Evolutionary conservation across 2,329 filamentous ascomycete species (phyloP), one percentile per base, ranked within the genome.

Genomic region (Colletotrichum limetticola): DNA sequence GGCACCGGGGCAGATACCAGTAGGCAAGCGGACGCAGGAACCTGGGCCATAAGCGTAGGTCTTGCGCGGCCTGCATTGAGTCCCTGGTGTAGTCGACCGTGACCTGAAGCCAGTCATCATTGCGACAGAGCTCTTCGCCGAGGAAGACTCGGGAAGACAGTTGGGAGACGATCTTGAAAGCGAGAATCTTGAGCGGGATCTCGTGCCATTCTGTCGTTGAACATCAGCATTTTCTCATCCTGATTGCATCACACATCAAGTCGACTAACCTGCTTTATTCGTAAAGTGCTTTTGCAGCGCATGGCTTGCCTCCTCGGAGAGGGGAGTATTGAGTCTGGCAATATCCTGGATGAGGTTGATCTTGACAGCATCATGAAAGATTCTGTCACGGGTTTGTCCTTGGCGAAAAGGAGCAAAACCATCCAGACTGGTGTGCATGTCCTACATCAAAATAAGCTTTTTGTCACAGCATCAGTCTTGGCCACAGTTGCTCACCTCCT

Each of bases 61-160:
- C 58, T 67, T 81, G 37, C 65, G 82, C 75, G 57, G 80, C 77
- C 67, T 76, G 57, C 76, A 87, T 81, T 56, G 78, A 76, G 73
- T 85, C 78, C n/a, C 83, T 66, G 14, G 84, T 83, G 75, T 85
- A 86, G 26, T 80, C 77, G 77, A 85, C 78, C 62, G 83, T 77
- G 67, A 86, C 82, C 3, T 83, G 78, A 30, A 88, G 81, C 86
- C 86, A 89, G 56, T 82, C 78, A 35, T 82, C 76, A 74, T 88
- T 82, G 5, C 84, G 84, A 76, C 85, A 86, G 19, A 87, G 76
- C 5, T 80, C 78, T 6, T 78, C 75, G 5, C 87, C 86, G 3
- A 88, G 77, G 74, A 88, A 88, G 5, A 88, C 82, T 5, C 85
- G 81, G 4, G 87, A 85, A 0, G 87, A 87, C 14, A 88, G 74